These are phyloP conservation scores for Metschnikowia koreensis DNA, from an alignment of 805 yeast species.

Conservation along the genomic window DNA sequence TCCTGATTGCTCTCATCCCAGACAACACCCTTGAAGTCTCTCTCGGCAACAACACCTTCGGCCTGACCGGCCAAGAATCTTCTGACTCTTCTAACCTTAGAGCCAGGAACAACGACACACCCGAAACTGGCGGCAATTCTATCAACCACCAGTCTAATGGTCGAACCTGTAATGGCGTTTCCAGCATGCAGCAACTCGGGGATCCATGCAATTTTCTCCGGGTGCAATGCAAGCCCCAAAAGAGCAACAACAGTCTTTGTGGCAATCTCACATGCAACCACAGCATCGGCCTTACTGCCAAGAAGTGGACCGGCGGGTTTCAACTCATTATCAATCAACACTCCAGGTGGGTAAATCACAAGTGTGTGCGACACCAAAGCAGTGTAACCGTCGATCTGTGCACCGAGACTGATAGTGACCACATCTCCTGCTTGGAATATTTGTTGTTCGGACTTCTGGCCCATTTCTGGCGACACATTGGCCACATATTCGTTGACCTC, in stretches of 20 bases:
- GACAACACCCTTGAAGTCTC: conserved; percentile 87
- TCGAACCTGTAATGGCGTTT: conserved; percentile 57
- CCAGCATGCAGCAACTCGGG: conserved; percentile 23
- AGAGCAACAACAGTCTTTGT: conserved; percentile 79
- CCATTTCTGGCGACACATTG: conserved; percentile 87
- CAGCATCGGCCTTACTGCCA: conserved; percentile 85
- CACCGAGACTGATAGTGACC: conserved; percentile 81
- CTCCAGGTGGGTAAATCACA: conserved; percentile 73
- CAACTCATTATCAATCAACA: conserved; percentile 28
- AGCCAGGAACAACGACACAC: conserved; percentile 88
- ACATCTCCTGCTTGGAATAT: conserved; percentile 74
- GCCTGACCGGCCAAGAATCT: conserved; percentile 96
- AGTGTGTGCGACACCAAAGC: conserved; percentile 83
- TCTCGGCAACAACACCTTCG: conserved; percentile 87
- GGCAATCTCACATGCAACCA: conserved; percentile 86
- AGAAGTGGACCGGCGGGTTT: conserved; percentile 75
- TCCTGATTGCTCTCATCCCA: conserved; percentile 87
- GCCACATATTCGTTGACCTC: conserved; percentile 75
- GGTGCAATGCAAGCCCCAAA: conserved; percentile 68
- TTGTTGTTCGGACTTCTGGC: conserved; percentile 45
- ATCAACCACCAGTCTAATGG: conserved; percentile 76
- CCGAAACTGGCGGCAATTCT: conserved; percentile 80
- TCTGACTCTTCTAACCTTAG: conserved; percentile 86
- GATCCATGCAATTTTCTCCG: conserved; percentile 57
- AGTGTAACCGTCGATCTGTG: conserved; percentile 94